A percentile compares a stretch with the other conserved stretches of the same genome.
These are phyloP conservation scores for Trametes gibbosa DNA, from an alignment of 768 basidiomycete genomes.

Conservation along the genomic window DNA sequence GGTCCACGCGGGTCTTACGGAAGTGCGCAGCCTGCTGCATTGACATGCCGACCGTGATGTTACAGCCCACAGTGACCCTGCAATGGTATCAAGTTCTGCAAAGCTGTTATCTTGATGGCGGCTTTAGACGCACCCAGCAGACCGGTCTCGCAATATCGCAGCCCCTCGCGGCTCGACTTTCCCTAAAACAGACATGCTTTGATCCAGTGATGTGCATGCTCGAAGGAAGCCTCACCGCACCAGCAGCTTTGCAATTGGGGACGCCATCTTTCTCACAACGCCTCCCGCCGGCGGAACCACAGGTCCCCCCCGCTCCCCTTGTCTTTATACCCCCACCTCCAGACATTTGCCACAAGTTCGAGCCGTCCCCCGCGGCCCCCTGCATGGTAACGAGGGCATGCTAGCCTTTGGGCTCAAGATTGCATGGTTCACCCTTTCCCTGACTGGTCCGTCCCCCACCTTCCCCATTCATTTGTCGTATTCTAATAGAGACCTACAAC, in stretches of 20 bases:
- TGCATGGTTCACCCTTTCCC: conserved; percentile 56
- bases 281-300: conserved; percentile 2
- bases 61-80: background rate
- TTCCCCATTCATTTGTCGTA: background rate
- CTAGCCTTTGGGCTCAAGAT: conserved; percentile 55
- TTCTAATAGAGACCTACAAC: background rate
- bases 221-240: conserved; percentile 9
- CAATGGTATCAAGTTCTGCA: conserved; percentile 8
- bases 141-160: background rate
- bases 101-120: conserved; percentile 16
- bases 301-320: background rate
- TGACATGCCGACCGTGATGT: conserved; percentile 1
- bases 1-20: background rate
- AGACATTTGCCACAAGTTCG: background rate
- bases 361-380: conserved; percentile 9
- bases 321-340: conserved; percentile 9
- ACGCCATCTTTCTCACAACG: conserved; percentile 15
- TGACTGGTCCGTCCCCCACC: conserved; percentile 40
- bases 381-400: conserved; percentile 36
- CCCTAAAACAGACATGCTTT: conserved; percentile 3
- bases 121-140: conserved; percentile 6
- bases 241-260: conserved; percentile 7
- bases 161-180: conserved; percentile 5
- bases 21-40: background rate
- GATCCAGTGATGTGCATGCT: conserved; percentile 14